These are phyloP conservation scores for Stemphylium lycopersici DNA, from an alignment of 2,329 filamentous ascomycete species.

Conservation along the genomic window DNA sequence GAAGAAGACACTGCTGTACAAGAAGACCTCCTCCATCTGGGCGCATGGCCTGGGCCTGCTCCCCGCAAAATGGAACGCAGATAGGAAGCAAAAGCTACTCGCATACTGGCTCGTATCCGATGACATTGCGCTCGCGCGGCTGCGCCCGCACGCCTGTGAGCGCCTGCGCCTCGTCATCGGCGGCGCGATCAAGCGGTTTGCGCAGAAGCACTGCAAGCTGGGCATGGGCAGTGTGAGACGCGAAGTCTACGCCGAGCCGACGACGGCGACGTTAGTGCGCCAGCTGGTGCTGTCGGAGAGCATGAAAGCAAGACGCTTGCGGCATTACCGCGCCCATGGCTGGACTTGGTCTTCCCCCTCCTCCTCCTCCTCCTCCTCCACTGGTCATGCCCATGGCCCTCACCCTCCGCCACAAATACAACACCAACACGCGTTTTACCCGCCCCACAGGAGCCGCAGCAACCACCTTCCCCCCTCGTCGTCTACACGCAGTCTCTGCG, in stretches of 20 bases:
- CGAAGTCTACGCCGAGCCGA: not conserved
- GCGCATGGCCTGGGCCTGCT: not conserved
- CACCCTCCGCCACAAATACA: too few relatives aligned
- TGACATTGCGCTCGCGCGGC: conserved; percentile 2
- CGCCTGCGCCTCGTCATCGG: conserved; percentile 1
- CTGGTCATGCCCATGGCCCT: too few relatives aligned
- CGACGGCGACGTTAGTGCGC: not conserved
- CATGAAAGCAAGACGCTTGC: not conserved
- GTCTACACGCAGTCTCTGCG: not conserved
- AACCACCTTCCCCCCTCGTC: not conserved
- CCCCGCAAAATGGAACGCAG: not conserved
- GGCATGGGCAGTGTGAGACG: conserved; percentile 3
- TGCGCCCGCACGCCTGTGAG: not conserved
- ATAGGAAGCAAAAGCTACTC: conserved; percentile 4
- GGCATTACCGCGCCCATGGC: too few relatives aligned
- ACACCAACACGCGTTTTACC: too few relatives aligned
- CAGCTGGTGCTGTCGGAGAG: not conserved
- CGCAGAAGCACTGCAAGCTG: not conserved
- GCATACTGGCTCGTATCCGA: conserved; percentile 8
- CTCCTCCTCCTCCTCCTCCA: too few relatives aligned
- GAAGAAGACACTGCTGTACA: conserved; percentile 2
- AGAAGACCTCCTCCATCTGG: not conserved
- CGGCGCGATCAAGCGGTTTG: not conserved
- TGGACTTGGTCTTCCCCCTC: too few relatives aligned
- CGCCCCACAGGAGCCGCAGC: not conserved